Percentiles rank a stretch among this genome's conserved stretches.
Evolutionary conservation across 441 rosid species (phyloP).

Genomic region (Euphorbia celastroides): DNA sequence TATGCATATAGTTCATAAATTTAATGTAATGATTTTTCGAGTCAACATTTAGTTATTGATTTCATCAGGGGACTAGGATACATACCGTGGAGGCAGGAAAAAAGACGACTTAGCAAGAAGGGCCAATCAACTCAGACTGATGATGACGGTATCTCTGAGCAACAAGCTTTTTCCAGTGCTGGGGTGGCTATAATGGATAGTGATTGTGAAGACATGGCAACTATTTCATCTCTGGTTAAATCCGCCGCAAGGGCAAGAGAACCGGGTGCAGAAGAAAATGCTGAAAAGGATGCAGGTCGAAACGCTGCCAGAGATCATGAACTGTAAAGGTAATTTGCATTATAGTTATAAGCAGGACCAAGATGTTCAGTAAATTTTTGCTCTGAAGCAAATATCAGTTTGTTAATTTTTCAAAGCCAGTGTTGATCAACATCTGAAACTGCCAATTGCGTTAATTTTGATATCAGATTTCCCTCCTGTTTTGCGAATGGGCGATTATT

Average conservation of each 20-base stretch:
- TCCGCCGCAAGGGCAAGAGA: slow-evolving; percentile 20
- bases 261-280: slow-evolving; percentile 18
- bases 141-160: slow-evolving; percentile 25
- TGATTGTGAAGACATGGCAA: slow-evolving; percentile 26
- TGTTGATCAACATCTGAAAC: neutral
- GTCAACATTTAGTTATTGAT: slow-evolving; percentile 8
- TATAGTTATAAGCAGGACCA: neutral
- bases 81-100: slow-evolving; percentile 16
- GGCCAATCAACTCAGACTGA: slow-evolving; percentile 41
- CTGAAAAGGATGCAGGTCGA: slow-evolving; percentile 19
- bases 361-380: neutral
- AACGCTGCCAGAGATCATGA: slow-evolving; percentile 10
- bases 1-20: neutral
- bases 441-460: neutral
- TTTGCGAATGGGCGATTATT: neutral
- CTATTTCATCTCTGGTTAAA: slow-evolving; percentile 27
- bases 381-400: neutral
- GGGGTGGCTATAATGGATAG: slow-evolving; percentile 21
- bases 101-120: slow-evolving; percentile 45
- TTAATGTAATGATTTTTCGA: neutral
- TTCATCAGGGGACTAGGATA: slow-evolving; percentile 28
- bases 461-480: neutral
- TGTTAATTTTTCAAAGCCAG: neutral
- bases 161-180: slow-evolving; percentile 13
- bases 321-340: slow-evolving; percentile 30